A percentile compares a stretch with the other conserved stretches of the same genome.
These are phyloP conservation scores for Hypoxylon perforatum DNA, from an alignment of 495 filamentous ascomycete genomes.

Conservation along the genomic window DNA sequence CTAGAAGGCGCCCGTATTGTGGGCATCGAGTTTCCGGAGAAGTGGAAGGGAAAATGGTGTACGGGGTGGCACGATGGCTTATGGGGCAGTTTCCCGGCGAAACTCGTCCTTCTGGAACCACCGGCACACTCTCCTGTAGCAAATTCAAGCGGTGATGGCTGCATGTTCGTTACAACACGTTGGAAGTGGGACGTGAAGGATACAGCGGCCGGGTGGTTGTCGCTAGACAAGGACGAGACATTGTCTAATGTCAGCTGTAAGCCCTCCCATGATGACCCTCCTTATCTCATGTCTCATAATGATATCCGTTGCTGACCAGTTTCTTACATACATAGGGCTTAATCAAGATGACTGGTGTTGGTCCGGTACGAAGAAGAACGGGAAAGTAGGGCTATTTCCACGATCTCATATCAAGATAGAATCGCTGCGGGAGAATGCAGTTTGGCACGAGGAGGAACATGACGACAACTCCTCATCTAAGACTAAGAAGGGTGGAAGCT, in stretches of 20 bases:
- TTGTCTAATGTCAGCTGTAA: conserved; percentile 53
- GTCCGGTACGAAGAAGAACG: conserved; percentile 56
- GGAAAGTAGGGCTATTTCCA: conserved; percentile 57
- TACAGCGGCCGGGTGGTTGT: conserved; percentile 47
- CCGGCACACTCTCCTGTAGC: conserved; percentile 37
- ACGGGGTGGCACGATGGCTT: conserved; percentile 58
- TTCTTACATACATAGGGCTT: conserved; percentile 26
- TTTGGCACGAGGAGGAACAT: conserved; percentile 17
- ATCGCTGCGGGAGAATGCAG: conserved; percentile 25
- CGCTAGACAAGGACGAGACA: conserved; percentile 56
- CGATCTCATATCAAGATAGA: conserved; percentile 31
- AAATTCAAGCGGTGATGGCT: conserved; percentile 26
- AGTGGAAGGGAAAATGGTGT: conserved; percentile 58
- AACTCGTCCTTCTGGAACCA: conserved; percentile 47
- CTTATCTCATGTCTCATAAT: too few relatives aligned
- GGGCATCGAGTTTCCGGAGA: conserved; percentile 57
- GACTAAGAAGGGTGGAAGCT: conserved; percentile 27
- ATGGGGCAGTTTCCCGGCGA: conserved; percentile 55
- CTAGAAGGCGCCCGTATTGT: conserved; percentile 55
- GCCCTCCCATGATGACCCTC: conserved; percentile 20
- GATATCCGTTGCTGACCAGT: conserved; percentile 5
- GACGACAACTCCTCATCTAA: conserved; percentile 21
- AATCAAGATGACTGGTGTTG: conserved; percentile 60
- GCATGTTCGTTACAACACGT: conserved; percentile 50
- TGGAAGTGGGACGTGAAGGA: conserved; percentile 56